Evolutionary conservation across 768 basidiomycete genomes (phyloP).

Genomic region (Lactarius evosmus): DNA sequence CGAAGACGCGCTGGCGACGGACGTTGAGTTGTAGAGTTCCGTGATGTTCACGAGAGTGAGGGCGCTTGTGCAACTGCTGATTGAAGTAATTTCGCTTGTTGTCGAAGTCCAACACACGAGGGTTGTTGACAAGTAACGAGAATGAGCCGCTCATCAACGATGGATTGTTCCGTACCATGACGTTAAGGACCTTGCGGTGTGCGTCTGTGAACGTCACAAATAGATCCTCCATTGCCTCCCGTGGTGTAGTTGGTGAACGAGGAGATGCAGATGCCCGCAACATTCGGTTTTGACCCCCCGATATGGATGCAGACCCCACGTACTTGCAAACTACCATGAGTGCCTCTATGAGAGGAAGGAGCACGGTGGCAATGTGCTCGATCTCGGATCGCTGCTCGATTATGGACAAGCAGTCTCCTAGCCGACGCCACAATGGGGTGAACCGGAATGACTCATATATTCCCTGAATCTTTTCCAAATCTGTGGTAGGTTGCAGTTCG

Average conservation of each 20-base stretch:
- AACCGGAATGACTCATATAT: conserved; percentile 94
- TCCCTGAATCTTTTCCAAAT: conserved; percentile 76
- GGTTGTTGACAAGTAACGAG: conserved; percentile 92
- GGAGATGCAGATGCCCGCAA: conserved; percentile 68
- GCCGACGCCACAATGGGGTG: conserved; percentile 79
- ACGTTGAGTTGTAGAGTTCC: conserved; percentile 85
- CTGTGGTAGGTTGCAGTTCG: conserved; percentile 43
- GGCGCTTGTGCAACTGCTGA: conserved; percentile 85
- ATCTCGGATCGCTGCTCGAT: conserved; percentile 78
- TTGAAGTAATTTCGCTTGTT: conserved; percentile 98
- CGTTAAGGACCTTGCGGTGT: conserved; percentile 89
- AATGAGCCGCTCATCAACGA: conserved; percentile 98
- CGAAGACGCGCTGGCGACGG: conserved; percentile 88
- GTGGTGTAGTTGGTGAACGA: conserved; percentile 57
- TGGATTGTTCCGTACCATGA: conserved; percentile 98
- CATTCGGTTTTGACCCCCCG: conserved; percentile 45
- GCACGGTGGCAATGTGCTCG: conserved; percentile 86
- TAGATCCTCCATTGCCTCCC: conserved; percentile 82
- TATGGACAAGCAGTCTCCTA: conserved; percentile 84
- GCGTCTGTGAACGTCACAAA: conserved; percentile 92
- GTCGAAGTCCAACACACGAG: conserved; percentile 96
- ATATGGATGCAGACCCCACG: conserved; percentile 63
- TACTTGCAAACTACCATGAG: conserved; percentile 99
- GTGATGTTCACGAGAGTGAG: conserved; percentile 75
- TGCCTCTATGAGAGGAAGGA: conserved; percentile 92